Percentiles rank a stretch among this genome's conserved stretches.
Conservation (phyloP, 148 eudicot species). For the Arbutus unedo region DNA sequence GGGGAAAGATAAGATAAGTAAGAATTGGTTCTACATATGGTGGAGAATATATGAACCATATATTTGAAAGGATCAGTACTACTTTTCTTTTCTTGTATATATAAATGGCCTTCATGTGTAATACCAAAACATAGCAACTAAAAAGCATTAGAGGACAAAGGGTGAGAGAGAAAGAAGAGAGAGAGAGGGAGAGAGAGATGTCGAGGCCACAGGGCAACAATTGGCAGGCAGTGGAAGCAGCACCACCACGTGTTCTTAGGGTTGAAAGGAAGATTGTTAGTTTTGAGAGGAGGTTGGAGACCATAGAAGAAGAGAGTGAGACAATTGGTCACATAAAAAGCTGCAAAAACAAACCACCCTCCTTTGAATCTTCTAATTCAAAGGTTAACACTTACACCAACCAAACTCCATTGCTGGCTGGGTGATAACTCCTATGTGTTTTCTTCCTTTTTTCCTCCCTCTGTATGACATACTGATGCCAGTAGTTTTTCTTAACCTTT, state of each 20-base stretch:
- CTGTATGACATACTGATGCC: no score
- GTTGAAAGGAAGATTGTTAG: background rate
- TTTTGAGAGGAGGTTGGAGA: conserved; percentile 14
- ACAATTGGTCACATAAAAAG: background rate
- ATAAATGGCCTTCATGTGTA: background rate
- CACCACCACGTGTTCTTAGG: background rate
- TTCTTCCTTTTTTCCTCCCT: no score
- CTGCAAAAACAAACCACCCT: background rate
- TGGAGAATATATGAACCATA: background rate
- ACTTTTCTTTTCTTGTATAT: no score
- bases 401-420: background rate
- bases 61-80: no score
- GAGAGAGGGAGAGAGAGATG: background rate
- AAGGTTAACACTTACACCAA: background rate
- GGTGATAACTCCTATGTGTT: background rate
- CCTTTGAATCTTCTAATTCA: conserved; percentile 5
- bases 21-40: background rate
- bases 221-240: conserved; percentile 4
- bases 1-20: background rate
- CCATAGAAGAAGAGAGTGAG: conserved; percentile 11
- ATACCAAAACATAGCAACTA: background rate
- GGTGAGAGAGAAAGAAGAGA: background rate
- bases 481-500: background rate
- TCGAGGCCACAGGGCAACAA: background rate
- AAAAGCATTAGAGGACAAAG: background rate